Percentiles rank a stretch among this genome's conserved stretches.
These are phyloP conservation scores for Gossypium gossypioides DNA, from an alignment of 441 rosid genomes.

Conservation along the genomic window DNA sequence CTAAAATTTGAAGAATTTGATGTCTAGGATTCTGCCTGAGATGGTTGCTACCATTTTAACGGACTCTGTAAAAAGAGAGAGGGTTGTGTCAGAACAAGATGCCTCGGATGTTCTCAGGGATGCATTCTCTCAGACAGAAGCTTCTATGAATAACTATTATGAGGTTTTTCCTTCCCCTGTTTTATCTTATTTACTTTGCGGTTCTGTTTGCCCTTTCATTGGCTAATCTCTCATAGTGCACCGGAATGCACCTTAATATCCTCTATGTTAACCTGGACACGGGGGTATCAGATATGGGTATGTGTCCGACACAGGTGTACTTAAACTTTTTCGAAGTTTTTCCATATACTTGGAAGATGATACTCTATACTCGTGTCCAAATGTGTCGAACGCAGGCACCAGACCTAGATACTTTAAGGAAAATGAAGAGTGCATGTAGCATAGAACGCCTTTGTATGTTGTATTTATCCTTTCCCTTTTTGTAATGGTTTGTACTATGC, in stretches of 20 bases:
- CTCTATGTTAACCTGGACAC: not conserved
- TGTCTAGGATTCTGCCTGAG: slow-evolving; percentile 71
- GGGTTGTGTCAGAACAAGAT: slow-evolving; percentile 55
- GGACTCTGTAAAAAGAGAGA: slow-evolving; percentile 57
- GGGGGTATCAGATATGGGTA: not conserved
- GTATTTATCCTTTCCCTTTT: not conserved
- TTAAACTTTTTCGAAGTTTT: not conserved
- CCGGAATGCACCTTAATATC: not conserved
- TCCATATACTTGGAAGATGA: not conserved
- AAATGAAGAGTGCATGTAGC: not conserved
- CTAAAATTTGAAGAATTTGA: slow-evolving; percentile 9
- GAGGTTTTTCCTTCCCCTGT: slow-evolving; percentile 44
- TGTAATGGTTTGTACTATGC: not conserved
- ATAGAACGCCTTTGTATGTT: not conserved
- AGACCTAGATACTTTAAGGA: not conserved
- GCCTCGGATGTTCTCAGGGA: slow-evolving; percentile 75
- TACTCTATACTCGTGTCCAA: not conserved
- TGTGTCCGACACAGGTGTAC: not conserved
- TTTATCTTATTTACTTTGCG: slow-evolving; percentile 13
- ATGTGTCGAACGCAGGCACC: not conserved
- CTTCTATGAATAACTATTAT: slow-evolving; percentile 58
- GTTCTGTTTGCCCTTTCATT: slow-evolving; percentile 3
- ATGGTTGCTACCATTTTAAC: slow-evolving; percentile 58
- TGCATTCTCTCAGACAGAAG: slow-evolving; percentile 71
- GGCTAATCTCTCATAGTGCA: not conserved